Evolutionary conservation across 140 eudicot species (phyloP), one percentile per base, ranked within the genome.

Genomic region (Ambrosia hybrid): DNA sequence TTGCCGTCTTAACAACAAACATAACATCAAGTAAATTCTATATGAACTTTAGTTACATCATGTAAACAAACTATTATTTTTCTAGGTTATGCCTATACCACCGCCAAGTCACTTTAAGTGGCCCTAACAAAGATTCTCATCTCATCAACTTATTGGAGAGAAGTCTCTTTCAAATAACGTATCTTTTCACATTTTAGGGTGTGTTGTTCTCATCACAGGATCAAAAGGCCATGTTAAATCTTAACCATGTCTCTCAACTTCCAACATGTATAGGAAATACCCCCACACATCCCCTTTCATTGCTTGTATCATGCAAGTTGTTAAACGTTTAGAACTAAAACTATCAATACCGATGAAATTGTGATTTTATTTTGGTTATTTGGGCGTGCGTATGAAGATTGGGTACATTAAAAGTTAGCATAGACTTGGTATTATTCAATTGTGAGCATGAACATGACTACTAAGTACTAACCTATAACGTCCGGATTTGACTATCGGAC

Each of bases 121-220:
- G 79, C 83, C 86, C 81, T 71, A 72, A 0, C 80, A 74, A 82
- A 73, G 81, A 81, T 75, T 76, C 74, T 59, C 49, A 65, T 82
- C 81, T 73, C 83, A 58, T 73, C 81, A 38, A 37, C 68, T 73
- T 21, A 21, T 21, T 74, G 75, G 62, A 74, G 78, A 57, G 75
- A 74, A 38, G 83, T 82, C 86, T 74, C 72, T 82, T 82, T 79
- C 84, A 71, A 75, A 75, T 79, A 48, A 49, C 55, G 63, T 38
- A 78, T 60, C 64, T 65, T 65, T 71, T 71, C 83, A 73, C 82
- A 72, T 64, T 57, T 79, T 69, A 12, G 52, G 74, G 78, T 81
- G 66, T 73, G 77, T 62, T 78, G 14, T 75, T 73, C 58, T 66
- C 55, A 34, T 67, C 72, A 73, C 46, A 43, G 15, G 33, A 67